Base-by-base conservation (phyloP, 106 monocot genomes). In the Allium cepa region DNA sequence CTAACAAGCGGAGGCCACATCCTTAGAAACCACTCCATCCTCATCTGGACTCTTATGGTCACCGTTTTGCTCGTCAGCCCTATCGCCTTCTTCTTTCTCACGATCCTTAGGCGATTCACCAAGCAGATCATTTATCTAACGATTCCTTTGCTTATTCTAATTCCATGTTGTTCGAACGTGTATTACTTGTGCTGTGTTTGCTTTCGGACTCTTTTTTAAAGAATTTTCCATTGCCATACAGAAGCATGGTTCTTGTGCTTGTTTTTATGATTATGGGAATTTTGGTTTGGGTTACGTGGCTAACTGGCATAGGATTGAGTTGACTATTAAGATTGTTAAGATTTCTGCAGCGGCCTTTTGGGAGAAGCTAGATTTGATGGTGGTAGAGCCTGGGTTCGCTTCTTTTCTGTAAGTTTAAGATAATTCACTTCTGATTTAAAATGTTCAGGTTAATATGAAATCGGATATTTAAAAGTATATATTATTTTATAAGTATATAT, bases 121-220 rank as follows among this genome's bases (percentile, higher is more conserved):
- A 83, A 83, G 62, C 91, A 91, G 71, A 22, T 91, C 7, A 69
- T 95, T 16, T 95, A 95, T 70, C 62, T 64, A 7, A 66, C 59
- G 56, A 47, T 91, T 46, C 94, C 94, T 18, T 91, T 95, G 81
- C 88, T 95, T 69, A 56, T 95, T 56, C 61, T 91, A 68, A 66
- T 69, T 50, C 90, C 87, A 2, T 53, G 74, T 17, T 82, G 79
- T 75, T 63, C 88, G 72, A 88, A 95, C 58, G 55, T 78, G 46
- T 95, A 88, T 80, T 91, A 90, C 91, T 95, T 77, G 85, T 79
- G 65, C 81, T 79, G 56, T 95, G 94, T 70, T 15, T 75, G 2
- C 18, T 90, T 17, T 60, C 66, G 52, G 12, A 36, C 26, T 36
- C 50, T 2, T 88, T 91, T 70, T 63, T 69, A 52, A 17, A 60